Base-by-base conservation (phyloP, 2,329 filamentous ascomycete species). In the Hypoxylon sp. region DNA sequence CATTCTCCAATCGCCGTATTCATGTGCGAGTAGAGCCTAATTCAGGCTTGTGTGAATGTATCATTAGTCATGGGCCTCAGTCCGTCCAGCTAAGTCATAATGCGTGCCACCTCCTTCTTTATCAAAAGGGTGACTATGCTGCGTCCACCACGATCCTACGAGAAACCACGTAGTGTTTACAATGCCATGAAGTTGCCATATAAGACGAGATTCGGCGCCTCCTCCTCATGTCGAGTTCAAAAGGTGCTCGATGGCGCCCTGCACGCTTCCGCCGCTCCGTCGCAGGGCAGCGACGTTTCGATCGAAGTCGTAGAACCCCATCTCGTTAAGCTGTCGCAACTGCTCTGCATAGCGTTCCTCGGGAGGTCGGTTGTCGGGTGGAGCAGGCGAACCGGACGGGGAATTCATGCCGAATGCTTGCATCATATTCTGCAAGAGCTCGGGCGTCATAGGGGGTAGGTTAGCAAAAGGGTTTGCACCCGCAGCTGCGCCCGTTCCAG, bases 221-320 rank as follows among this genome's bases (percentile, higher is more conserved):
- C 58, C 18, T 16, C 28, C 24, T 64, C 68, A 75, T 11, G 36
- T 20, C 38, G 71, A 72, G 61, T 75, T 80, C 28, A 92, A 79
- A 59, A 96, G 80, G 74, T 92, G 88, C 80, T 96, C 92, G 55
- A 96, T 87, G 4, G 93, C 96, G 9, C 95, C 96, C 77, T 98
- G 93, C 40, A 98, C 96, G 77, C 92, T 97, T 9, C 96, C 96
- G 7, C 96, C 96, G 64, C 92, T 93, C 73, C 95, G 87, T 78
- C 95, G 86, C 74, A 99, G 81, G 4, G 96, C 96, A 59, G 91
- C 89, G 30, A 99, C 88, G 72, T 99, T 99, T 71, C 92, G 84
- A 54, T 99, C 95, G 75, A 98, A 99, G 76, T 99, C 94, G 77
- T 89, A 97, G 80, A 99, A 99, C 2, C 96, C 96, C 96, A 99